Percentiles rank a stretch among this genome's conserved stretches.
Evolutionary conservation across 805 yeast species (phyloP).

Genomic region (Pichia scutulata): DNA sequence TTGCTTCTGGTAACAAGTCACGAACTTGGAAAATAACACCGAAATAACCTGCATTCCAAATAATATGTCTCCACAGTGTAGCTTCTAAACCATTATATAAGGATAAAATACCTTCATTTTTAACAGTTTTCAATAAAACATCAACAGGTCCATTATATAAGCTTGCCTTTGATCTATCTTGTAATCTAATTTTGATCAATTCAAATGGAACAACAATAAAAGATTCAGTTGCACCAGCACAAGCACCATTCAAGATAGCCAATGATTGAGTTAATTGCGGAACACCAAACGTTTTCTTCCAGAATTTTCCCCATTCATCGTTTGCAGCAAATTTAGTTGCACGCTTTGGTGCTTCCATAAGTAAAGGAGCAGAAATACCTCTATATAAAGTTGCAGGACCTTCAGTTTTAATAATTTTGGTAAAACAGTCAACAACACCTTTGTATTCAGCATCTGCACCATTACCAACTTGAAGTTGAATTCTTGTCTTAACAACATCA

Average conservation of each 20-base stretch:
- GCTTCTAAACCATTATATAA: constrained; percentile 93
- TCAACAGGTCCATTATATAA: constrained; percentile 73
- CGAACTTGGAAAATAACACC: constrained; percentile 90
- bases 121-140: constrained; percentile 65
- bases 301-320: constrained; percentile 90
- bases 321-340: constrained; percentile 98
- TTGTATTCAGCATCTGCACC: constrained; percentile 55
- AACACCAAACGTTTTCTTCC: constrained; percentile 64
- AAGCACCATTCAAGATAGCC: constrained; percentile 90
- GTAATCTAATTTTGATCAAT: constrained; percentile 88
- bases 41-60: constrained; percentile 98
- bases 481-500: constrained; percentile 95
- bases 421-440: constrained; percentile 79
- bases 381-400: constrained; percentile 80
- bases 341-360: constrained; percentile 99
- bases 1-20: constrained; percentile 68
- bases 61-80: constrained; percentile 92
- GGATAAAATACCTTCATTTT: constrained; percentile 71
- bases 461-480: constrained; percentile 69
- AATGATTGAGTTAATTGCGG: constrained; percentile 67
- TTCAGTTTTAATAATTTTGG: constrained; percentile 77
- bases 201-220: constrained; percentile 98
- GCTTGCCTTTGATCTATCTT: constrained; percentile 61
- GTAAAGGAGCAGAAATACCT: constrained; percentile 92
- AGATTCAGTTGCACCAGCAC: constrained; percentile 96